These are phyloP conservation scores for Neonectria coccinea DNA, from an alignment of 2,329 filamentous ascomycete species.

Conservation along the genomic window DNA sequence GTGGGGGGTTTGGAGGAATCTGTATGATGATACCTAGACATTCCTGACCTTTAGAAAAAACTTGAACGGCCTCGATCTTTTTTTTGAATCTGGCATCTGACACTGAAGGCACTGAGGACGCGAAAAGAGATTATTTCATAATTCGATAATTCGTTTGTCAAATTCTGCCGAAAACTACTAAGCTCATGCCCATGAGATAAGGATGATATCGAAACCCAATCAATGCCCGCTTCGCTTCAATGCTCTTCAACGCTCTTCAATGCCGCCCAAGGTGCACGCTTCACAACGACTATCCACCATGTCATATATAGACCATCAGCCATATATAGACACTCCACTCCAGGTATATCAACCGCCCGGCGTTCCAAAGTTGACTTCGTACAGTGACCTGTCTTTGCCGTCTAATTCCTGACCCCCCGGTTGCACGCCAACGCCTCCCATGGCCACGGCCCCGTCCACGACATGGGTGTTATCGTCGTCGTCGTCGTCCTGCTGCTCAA, in stretches of 20 bases:
- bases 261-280: slow-evolving; percentile 6
- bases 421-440: slow-evolving; percentile 22
- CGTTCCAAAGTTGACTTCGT: slow-evolving; percentile 47
- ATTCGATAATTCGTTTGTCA: slow-evolving; percentile 8
- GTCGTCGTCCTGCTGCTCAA: slow-evolving; percentile 59
- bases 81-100: slow-evolving; percentile 16
- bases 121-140: not conserved
- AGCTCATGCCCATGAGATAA: slow-evolving; percentile 27
- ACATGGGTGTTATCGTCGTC: slow-evolving; percentile 24
- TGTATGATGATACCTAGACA: slow-evolving; percentile 54
- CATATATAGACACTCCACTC: not conserved
- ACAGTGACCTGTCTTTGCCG: slow-evolving; percentile 43
- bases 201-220: slow-evolving; percentile 23
- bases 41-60: slow-evolving; percentile 42
- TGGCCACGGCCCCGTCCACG: slow-evolving; percentile 32
- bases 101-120: not conserved
- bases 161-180: slow-evolving; percentile 20
- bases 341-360: slow-evolving; percentile 25
- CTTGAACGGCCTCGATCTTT: slow-evolving; percentile 43
- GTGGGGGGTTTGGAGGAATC: slow-evolving; percentile 47
- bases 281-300: not conserved
- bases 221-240: slow-evolving; percentile 37
- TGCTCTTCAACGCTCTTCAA: slow-evolving; percentile 21
- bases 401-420: slow-evolving; percentile 33
- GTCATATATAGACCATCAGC: not conserved